phyloP scores from a whole-genome alignment of 2,329 filamentous ascomycete genomes.

The Metarhizium rileyi region DNA sequence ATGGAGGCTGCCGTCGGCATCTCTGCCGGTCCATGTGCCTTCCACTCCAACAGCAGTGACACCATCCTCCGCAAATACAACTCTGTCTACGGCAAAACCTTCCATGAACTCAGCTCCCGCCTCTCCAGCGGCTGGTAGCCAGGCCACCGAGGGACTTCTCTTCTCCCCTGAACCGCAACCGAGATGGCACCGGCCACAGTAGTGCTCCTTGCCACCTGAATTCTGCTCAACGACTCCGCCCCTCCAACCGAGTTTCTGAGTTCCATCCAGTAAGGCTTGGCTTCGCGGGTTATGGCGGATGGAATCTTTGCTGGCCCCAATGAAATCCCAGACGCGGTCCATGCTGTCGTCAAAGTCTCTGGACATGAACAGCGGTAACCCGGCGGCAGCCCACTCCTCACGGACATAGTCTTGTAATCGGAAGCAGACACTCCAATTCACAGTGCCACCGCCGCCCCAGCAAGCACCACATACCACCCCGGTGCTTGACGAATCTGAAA shows the following conservation, averaged over 20 bases:
- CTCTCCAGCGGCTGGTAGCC: slow-evolving; percentile 67
- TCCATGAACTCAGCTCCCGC: slow-evolving; percentile 77
- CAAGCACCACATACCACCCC: slow-evolving; percentile 57
- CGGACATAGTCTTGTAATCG: slow-evolving; percentile 67
- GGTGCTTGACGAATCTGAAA: slow-evolving; percentile 47
- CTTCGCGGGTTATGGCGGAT: slow-evolving; percentile 69
- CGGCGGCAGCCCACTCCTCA: slow-evolving; percentile 65
- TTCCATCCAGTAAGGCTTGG: slow-evolving; percentile 62
- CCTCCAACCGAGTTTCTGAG: slow-evolving; percentile 61
- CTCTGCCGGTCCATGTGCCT: slow-evolving; percentile 67
- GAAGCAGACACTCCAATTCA: slow-evolving; percentile 70
- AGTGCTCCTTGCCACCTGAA: slow-evolving; percentile 61
- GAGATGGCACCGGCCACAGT: slow-evolving; percentile 56
- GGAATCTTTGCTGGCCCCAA: slow-evolving; percentile 60
- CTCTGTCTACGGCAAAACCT: slow-evolving; percentile 61
- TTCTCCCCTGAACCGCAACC: slow-evolving; percentile 62
- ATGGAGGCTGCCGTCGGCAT: slow-evolving; percentile 48
- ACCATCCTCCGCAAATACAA: slow-evolving; percentile 54
- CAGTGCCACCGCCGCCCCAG: slow-evolving; percentile 78
- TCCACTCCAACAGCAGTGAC: slow-evolving; percentile 59
- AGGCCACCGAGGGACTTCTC: slow-evolving; percentile 67
- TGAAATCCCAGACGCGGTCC: slow-evolving; percentile 67
- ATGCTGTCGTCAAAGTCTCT: slow-evolving; percentile 67
- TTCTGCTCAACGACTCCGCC: slow-evolving; percentile 69
- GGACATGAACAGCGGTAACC: slow-evolving; percentile 65